Conservation (phyloP, 2,329 filamentous ascomycete species). For the Colletotrichum lindemuthianum region DNA sequence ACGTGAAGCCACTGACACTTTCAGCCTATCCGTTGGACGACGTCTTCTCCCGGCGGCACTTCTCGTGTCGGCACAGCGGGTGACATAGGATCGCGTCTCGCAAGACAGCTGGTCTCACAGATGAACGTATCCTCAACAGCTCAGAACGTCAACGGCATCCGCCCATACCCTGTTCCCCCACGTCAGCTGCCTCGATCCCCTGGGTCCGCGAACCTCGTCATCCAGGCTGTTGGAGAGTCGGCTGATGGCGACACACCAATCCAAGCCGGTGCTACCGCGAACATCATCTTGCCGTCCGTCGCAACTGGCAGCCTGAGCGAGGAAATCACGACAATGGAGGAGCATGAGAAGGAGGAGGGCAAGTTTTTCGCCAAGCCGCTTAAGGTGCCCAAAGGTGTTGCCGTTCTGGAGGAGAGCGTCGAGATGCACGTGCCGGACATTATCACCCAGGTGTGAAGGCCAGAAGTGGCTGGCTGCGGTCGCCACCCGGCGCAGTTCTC, state of each 20-base stretch:
- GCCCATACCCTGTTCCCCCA: neutral
- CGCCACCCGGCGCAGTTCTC: neutral
- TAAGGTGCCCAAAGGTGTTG: slow-evolving; percentile 62
- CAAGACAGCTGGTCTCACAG: slow-evolving; percentile 1
- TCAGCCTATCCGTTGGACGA: slow-evolving; percentile 1
- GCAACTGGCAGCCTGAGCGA: neutral
- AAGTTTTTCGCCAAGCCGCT: slow-evolving; percentile 52
- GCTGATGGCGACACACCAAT: slow-evolving; percentile 11
- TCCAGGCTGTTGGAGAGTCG: slow-evolving; percentile 1
- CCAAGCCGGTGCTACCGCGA: slow-evolving; percentile 10
- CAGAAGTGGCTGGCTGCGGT: neutral
- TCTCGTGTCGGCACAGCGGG: neutral
- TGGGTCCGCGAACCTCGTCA: slow-evolving; percentile 9
- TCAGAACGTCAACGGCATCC: neutral
- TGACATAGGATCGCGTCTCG: neutral
- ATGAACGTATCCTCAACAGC: neutral
- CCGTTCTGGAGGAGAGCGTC: slow-evolving; percentile 66
- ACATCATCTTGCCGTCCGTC: neutral
- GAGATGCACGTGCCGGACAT: slow-evolving; percentile 57
- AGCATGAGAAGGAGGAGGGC: slow-evolving; percentile 44
- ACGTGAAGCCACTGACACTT: neutral
- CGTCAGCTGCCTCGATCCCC: slow-evolving; percentile 31
- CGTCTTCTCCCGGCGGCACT: neutral
- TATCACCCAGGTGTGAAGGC: slow-evolving; percentile 45
- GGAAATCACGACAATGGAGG: slow-evolving; percentile 41